Evolutionary conservation across 148 eudicot genomes (phyloP).

Genomic region (Rhododendron ferrugineum): DNA sequence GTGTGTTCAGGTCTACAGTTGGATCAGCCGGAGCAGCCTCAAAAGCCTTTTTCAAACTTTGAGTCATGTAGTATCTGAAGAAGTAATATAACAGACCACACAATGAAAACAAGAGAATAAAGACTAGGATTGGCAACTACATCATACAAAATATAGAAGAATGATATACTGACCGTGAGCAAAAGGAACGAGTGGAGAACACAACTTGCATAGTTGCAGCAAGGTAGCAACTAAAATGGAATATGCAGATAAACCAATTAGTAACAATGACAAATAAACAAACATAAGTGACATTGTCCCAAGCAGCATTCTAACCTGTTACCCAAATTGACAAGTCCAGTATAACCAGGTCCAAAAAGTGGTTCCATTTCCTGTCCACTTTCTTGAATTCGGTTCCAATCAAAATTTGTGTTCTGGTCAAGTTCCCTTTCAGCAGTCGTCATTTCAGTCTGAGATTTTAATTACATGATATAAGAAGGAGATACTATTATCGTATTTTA

Average conservation of each 20-base stretch:
- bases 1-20: slow-evolving; percentile 91
- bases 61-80: slow-evolving; percentile 58
- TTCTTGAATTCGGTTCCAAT: slow-evolving; percentile 98
- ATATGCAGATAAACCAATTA: background rate
- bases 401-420: slow-evolving; percentile 90
- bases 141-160: background rate
- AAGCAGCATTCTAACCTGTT: slow-evolving; percentile 54
- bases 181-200: slow-evolving; percentile 72
- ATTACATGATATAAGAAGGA: background rate
- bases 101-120: background rate
- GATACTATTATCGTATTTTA: background rate
- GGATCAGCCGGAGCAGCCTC: slow-evolving; percentile 92
- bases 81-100: background rate
- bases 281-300: background rate
- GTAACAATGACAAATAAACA: background rate
- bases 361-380: slow-evolving; percentile 82
- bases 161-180: slow-evolving; percentile 46
- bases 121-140: background rate
- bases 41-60: slow-evolving; percentile 66
- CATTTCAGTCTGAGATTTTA: slow-evolving; percentile 70
- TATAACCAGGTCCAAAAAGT: slow-evolving; percentile 91
- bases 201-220: slow-evolving; percentile 98
- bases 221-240: slow-evolving; percentile 71
- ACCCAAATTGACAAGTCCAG: slow-evolving; percentile 93
- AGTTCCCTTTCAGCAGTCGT: slow-evolving; percentile 99